phyloP scores from a whole-genome alignment of 306 rosid genomes.

The Sicyos edulis region DNA sequence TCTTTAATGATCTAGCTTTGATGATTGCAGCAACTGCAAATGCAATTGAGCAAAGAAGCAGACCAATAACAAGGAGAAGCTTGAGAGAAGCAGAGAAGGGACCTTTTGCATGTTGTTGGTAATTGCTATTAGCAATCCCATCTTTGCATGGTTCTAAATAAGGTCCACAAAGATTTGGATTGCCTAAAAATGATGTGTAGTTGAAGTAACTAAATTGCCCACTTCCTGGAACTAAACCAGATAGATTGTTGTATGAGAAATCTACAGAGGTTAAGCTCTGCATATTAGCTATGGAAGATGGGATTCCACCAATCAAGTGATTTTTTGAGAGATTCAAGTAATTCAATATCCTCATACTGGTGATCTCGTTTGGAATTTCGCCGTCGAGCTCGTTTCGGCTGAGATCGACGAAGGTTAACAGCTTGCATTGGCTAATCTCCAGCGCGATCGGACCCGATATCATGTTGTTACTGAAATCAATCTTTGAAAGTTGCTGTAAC shows the following conservation, averaged over 20 bases:
- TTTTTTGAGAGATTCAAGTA: conserved; percentile 78
- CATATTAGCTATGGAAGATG: conserved; percentile 63
- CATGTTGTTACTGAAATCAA: conserved; percentile 69
- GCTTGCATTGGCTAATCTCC: conserved; percentile 75
- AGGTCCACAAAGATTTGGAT: conserved; percentile 77
- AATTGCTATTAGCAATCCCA: conserved; percentile 35
- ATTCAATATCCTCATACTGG: conserved; percentile 74
- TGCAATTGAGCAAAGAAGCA: conserved; percentile 20
- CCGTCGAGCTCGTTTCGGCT: conserved; percentile 74
- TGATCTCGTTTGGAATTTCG: conserved; percentile 68
- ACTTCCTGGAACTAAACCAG: conserved; percentile 93
- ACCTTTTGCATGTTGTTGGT: conserved; percentile 47
- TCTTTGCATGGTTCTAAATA: conserved; percentile 79
- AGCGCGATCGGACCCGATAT: conserved; percentile 54
- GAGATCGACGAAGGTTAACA: conserved; percentile 73
- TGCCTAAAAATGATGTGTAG: conserved; percentile 83
- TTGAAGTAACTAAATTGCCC: conserved; percentile 95
- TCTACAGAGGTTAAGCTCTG: conserved; percentile 88
- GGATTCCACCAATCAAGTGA: conserved; percentile 72
- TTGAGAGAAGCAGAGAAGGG: conserved; percentile 31
- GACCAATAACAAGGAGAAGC: conserved; percentile 28
- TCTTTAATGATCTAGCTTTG: conserved; percentile 79
- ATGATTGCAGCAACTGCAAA: conserved; percentile 65
- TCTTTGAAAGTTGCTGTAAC: conserved; percentile 74
- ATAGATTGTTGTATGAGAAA: conserved; percentile 84